A percentile compares a stretch with the other conserved stretches of the same genome.
Conservation (phyloP, 495 filamentous ascomycete species). For the Corynascus novoguineensis region DNA sequence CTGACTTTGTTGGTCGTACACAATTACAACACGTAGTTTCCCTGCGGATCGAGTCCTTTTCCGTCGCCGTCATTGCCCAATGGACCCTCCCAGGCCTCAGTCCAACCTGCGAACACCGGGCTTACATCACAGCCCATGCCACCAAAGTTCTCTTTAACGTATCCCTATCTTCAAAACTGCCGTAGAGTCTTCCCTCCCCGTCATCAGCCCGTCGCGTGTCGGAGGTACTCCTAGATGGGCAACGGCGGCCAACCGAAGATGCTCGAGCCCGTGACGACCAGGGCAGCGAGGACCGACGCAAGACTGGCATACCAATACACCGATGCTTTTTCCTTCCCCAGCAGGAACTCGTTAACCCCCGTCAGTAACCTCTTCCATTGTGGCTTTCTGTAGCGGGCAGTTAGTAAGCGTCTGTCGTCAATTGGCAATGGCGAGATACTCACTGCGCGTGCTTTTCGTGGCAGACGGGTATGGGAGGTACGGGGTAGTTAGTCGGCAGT, state of each 20-base stretch:
- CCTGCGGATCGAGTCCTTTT: not conserved
- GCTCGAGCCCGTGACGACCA: conserved; percentile 10
- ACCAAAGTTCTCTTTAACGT: not conserved
- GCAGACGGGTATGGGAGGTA: not conserved
- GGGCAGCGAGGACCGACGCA: conserved; percentile 5
- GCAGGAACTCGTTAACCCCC: not conserved
- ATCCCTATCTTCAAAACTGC: not conserved
- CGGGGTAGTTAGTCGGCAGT: not conserved
- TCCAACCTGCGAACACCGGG: not conserved
- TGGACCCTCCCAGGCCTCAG: not conserved
- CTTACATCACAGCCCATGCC: not conserved
- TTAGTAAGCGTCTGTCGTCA: not conserved
- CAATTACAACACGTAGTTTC: conserved; percentile 11
- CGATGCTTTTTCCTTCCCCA: conserved; percentile 11
- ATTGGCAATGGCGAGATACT: not conserved
- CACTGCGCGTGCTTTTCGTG: not conserved
- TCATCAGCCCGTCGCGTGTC: not conserved
- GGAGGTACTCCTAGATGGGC: conserved; percentile 11
- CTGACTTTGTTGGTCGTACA: conserved; percentile 87
- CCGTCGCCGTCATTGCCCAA: not conserved
- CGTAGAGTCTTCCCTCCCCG: not conserved
- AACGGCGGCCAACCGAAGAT: conserved; percentile 14
- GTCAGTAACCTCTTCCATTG: not conserved
- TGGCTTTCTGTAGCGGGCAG: not conserved
- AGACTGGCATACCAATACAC: conserved; percentile 14